Conservation (phyloP, 2,329 filamentous ascomycete genomes). For the Elsinoe fawcettii region DNA sequence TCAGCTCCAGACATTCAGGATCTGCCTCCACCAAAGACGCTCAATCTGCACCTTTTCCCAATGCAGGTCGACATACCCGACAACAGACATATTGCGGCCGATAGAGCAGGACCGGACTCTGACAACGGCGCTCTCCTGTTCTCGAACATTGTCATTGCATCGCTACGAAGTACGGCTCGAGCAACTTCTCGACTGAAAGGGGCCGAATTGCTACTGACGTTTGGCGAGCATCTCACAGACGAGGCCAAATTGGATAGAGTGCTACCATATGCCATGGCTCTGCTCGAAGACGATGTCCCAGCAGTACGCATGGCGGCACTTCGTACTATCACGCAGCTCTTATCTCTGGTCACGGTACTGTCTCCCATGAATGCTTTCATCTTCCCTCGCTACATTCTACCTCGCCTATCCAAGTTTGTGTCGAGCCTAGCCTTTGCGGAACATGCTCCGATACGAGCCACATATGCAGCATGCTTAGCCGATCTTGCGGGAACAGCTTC, state of each 20-base stretch:
- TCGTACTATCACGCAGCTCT: conserved; percentile 76
- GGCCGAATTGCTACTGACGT: conserved; percentile 84
- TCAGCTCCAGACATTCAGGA: conserved; percentile 24
- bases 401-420: conserved; percentile 51
- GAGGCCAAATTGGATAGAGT: conserved; percentile 93
- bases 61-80: conserved; percentile 81
- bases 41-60: conserved; percentile 61
- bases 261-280: conserved; percentile 75
- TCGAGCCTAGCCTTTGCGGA: conserved; percentile 38
- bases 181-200: conserved; percentile 80
- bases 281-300: conserved; percentile 75
- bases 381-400: conserved; percentile 60
- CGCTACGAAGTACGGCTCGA: conserved; percentile 79
- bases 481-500: conserved; percentile 79
- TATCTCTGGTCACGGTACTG: conserved; percentile 80
- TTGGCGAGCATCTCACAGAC: conserved; percentile 83
- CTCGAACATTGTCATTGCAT: conserved; percentile 78
- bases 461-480: conserved; percentile 87
- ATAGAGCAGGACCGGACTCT: conserved; percentile 44
- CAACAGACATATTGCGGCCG: conserved; percentile 62
- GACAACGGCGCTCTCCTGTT: conserved; percentile 94
- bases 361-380: conserved; percentile 63
- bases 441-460: conserved; percentile 68
- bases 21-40: conserved; percentile 26
- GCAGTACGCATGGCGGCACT: conserved; percentile 79